phyloP scores from a whole-genome alignment of 148 eudicot species.

The Drosera capensis region DNA sequence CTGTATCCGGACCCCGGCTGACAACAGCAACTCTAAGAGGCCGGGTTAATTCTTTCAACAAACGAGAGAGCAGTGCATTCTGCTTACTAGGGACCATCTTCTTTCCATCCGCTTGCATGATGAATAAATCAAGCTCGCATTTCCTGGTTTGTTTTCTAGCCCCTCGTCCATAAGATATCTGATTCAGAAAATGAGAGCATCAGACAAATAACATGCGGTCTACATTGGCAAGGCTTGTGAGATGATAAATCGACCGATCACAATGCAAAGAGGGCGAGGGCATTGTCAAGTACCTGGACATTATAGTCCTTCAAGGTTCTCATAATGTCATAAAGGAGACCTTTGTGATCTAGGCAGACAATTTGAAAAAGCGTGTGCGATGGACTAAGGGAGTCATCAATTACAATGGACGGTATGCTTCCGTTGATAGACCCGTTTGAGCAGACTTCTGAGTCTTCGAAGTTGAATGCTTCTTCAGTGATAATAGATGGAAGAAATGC shows the following conservation, averaged over 20 bases:
- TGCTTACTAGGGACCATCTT: conserved; percentile 38
- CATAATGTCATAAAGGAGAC: conserved; percentile 83
- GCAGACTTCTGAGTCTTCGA: conserved; percentile 17
- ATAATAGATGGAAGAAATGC: conserved; percentile 34
- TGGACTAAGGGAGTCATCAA: conserved; percentile 79
- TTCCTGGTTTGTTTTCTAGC: conserved; percentile 16
- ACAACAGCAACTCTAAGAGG: conserved; percentile 43
- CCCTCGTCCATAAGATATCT: conserved; percentile 51
- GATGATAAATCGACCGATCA: too few species aligned
- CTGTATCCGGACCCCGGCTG: conserved; percentile 56
- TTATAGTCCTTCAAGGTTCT: conserved; percentile 73
- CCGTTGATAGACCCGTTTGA: conserved; percentile 5
- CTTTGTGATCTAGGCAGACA: conserved; percentile 69
- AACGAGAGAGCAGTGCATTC: conserved; percentile 30
- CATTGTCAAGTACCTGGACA: conserved; percentile 51
- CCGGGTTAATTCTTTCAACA: conserved; percentile 26
- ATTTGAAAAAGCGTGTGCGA: conserved; percentile 82
- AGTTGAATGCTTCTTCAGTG: conserved; percentile 21
- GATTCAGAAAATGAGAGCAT: conserved; percentile 1
- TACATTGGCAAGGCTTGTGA: too few species aligned
- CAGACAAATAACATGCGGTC: too few species aligned
- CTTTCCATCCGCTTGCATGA: conserved; percentile 48
- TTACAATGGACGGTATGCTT: conserved; percentile 14
- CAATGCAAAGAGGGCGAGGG: too few species aligned
- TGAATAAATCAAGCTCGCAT: conserved; percentile 40